A percentile compares a stretch with the other conserved stretches of the same genome.
Evolutionary conservation across 1,284 basidiomycete genomes (phyloP).

Genomic region (Porogramme epimiltina): DNA sequence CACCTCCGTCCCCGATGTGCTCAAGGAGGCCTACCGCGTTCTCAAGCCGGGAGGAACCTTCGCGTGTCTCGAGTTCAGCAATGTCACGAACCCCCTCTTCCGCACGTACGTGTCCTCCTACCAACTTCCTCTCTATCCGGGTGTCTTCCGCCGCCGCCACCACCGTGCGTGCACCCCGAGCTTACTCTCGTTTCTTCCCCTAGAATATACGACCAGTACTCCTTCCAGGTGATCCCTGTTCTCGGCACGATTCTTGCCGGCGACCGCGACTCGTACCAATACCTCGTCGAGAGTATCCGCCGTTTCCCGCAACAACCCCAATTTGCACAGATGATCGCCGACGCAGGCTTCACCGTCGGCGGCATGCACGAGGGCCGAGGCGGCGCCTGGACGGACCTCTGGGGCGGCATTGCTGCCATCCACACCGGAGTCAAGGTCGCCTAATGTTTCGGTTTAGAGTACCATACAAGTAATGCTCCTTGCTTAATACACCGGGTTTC

Average conservation of each 20-base stretch:
- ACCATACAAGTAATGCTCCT: neutral
- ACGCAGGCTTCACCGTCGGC: constrained; percentile 84
- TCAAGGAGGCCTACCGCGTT: constrained; percentile 91
- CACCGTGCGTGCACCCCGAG: neutral
- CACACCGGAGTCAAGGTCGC: constrained; percentile 82
- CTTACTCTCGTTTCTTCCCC: neutral
- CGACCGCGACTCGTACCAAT: constrained; percentile 95
- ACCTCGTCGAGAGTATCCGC: constrained; percentile 97
- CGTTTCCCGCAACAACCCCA: constrained; percentile 90
- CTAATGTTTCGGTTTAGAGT: neutral
- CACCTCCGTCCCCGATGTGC: constrained; percentile 88
- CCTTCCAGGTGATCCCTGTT: constrained; percentile 94
- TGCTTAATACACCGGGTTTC: neutral
- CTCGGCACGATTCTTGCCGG: constrained; percentile 95
- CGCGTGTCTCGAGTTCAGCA: constrained; percentile 96
- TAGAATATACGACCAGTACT: constrained; percentile 94
- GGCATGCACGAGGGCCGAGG: constrained; percentile 72
- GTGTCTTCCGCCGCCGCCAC: neutral
- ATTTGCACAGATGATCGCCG: constrained; percentile 89
- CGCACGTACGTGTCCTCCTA: constrained; percentile 63
- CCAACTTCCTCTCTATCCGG: neutral
- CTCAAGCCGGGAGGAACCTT: constrained; percentile 97
- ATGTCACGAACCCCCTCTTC: constrained; percentile 87
- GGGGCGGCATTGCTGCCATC: constrained; percentile 84
- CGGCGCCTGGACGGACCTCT: constrained; percentile 87